Conservation (phyloP, 2,329 filamentous ascomycete species). For the Phyllosticta citrichinensis region DNA sequence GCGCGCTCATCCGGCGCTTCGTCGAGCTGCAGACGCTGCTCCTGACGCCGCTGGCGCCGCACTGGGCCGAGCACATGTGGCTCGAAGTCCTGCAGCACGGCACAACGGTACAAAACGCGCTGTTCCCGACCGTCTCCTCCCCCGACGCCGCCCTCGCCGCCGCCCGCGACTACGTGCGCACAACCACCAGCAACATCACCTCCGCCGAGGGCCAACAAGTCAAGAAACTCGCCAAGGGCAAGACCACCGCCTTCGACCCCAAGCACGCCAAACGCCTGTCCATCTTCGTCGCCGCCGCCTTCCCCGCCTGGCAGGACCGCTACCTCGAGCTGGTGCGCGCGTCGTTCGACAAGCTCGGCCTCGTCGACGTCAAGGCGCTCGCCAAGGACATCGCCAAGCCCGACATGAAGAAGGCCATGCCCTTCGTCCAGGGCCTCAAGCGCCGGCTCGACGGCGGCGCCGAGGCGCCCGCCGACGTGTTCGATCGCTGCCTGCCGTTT, state of each 20-base stretch:
- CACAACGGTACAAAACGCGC: slow-evolving; percentile 71
- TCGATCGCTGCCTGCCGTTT: slow-evolving; percentile 78
- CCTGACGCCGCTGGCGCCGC: slow-evolving; percentile 74
- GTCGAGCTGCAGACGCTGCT: slow-evolving; percentile 79
- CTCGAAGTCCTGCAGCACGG: slow-evolving; percentile 79
- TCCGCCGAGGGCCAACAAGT: slow-evolving; percentile 72
- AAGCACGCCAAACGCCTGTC: slow-evolving; percentile 86
- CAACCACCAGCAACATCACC: slow-evolving; percentile 66
- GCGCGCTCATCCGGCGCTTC: slow-evolving; percentile 67
- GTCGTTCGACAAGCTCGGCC: slow-evolving; percentile 52
- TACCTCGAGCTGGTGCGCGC: slow-evolving; percentile 72
- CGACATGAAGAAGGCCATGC: slow-evolving; percentile 97
- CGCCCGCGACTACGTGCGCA: slow-evolving; percentile 71
- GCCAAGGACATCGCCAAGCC: slow-evolving; percentile 71
- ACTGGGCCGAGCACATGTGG: slow-evolving; percentile 94
- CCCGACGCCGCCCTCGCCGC: slow-evolving; percentile 61
- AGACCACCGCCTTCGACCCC: slow-evolving; percentile 73
- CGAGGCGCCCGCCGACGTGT: slow-evolving; percentile 59
- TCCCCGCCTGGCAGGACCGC: slow-evolving; percentile 84
- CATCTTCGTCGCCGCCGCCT: slow-evolving; percentile 70
- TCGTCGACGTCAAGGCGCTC: slow-evolving; percentile 74
- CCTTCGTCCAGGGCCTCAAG: slow-evolving; percentile 84
- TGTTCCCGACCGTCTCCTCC: slow-evolving; percentile 60
- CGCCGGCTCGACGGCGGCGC: slow-evolving; percentile 55
- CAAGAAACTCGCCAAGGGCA: slow-evolving; percentile 91